phyloP scores from a whole-genome alignment of 163 green algal species.

The Chlorella variabilis region DNA sequence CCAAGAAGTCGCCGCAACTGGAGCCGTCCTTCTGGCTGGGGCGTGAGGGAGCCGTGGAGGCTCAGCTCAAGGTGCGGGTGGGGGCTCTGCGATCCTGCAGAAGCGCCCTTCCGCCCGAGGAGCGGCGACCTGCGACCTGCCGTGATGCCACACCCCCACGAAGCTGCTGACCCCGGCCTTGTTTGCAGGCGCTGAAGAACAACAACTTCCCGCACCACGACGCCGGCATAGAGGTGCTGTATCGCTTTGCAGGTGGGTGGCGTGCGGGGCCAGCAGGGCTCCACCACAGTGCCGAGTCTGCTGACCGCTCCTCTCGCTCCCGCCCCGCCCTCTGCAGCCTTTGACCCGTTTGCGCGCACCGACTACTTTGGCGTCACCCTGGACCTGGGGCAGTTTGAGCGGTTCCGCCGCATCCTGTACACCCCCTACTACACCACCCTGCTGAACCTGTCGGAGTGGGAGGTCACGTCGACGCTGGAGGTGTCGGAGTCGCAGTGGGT shows the following conservation, averaged over 20 bases:
- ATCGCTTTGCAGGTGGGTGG: constrained; percentile 11
- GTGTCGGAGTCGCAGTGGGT: constrained; percentile 41
- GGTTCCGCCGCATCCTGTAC: constrained; percentile 52
- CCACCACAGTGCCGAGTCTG: not conserved
- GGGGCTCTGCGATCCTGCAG: too few species aligned
- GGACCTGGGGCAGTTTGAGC: constrained; percentile 45
- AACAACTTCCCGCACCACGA: constrained; percentile 45
- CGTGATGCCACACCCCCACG: too few species aligned
- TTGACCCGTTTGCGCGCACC: not conserved
- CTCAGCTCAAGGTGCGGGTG: constrained; percentile 36
- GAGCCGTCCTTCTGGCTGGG: constrained; percentile 36
- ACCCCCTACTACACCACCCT: constrained; percentile 41
- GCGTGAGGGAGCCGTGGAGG: constrained; percentile 19
- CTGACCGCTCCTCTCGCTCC: not conserved
- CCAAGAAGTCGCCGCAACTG: constrained; percentile 16
- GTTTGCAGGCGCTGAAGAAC: constrained; percentile 38
- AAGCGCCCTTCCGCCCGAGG: too few species aligned
- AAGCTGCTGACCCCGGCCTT: too few species aligned
- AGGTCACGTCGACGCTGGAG: constrained; percentile 36
- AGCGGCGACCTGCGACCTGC: too few species aligned
- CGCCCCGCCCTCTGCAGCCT: not conserved
- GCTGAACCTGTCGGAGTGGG: constrained; percentile 23
- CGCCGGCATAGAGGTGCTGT: constrained; percentile 41
- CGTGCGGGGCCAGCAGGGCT: too few species aligned
- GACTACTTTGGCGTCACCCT: constrained; percentile 42